Evolutionary conservation across 305 asterid genomes (phyloP).

Genomic region (Nicotiana rustica): DNA sequence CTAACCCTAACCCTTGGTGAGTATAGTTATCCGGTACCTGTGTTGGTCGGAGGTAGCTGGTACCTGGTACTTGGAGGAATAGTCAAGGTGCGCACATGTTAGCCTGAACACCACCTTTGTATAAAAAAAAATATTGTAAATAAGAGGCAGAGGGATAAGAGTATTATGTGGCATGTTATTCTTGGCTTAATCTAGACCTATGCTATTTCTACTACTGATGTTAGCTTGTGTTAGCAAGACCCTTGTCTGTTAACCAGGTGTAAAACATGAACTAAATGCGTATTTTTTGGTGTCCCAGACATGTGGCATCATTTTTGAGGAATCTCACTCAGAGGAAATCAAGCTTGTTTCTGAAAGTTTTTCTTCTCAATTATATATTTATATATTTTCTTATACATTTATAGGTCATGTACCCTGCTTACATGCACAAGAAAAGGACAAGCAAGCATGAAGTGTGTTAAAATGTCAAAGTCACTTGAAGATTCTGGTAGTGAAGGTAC

Average conservation of each 20-base stretch:
- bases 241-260: not conserved
- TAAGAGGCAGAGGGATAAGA: not conserved
- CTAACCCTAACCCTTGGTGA: no score
- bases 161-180: not conserved
- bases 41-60: not conserved
- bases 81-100: no score
- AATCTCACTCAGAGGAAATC: not conserved
- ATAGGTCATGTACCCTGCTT: slow-evolving; percentile 72
- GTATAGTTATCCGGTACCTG: no score
- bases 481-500: slow-evolving; percentile 55
- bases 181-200: not conserved
- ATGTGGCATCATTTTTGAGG: not conserved
- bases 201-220: not conserved
- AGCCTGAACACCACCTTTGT: no score
- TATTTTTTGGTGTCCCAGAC: not conserved
- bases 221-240: not conserved
- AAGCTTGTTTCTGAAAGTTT: not conserved
- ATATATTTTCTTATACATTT: slow-evolving; percentile 25
- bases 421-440: slow-evolving; percentile 77
- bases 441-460: slow-evolving; percentile 56
- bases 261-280: not conserved
- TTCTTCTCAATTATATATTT: not conserved
- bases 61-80: no score
- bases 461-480: slow-evolving; percentile 49
- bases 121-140: not conserved